A percentile compares a stretch with the other conserved stretches of the same genome.
These are phyloP conservation scores for Skeletonema potamos DNA, from an alignment of 108 stramenopile species.

Conservation along the genomic window DNA sequence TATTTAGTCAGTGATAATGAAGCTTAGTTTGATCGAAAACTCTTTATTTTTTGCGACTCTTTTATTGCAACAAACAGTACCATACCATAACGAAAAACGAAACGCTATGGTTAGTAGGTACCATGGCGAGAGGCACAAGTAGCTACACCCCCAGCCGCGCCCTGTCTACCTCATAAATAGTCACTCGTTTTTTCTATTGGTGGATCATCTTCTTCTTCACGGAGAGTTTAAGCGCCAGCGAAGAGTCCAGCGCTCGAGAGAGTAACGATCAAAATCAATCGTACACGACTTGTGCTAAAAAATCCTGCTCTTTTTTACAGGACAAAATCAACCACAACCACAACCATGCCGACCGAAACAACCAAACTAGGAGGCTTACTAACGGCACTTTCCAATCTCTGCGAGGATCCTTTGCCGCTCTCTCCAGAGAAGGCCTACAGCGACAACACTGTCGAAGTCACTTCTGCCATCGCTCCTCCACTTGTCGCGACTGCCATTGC, in stretches of 20 bases:
- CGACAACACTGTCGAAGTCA: not conserved
- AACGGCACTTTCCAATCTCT: not conserved
- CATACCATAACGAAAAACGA: too few species aligned
- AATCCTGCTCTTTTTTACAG: not conserved
- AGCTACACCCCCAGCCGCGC: too few species aligned
- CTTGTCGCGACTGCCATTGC: not conserved
- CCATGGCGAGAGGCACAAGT: too few species aligned
- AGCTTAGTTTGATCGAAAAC: too few species aligned
- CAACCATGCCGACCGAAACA: not conserved
- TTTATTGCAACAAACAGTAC: too few species aligned
- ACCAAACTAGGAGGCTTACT: not conserved
- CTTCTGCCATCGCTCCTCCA: not conserved
- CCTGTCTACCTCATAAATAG: too few species aligned
- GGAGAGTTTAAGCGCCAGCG: not conserved
- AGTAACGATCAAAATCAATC: not conserved
- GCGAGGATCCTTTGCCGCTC: not conserved
- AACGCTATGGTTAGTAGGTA: too few species aligned
- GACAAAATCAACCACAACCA: not conserved
- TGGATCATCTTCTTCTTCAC: too few species aligned
- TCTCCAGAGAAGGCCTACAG: not conserved
- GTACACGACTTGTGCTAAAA: not conserved
- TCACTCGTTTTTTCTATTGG: too few species aligned
- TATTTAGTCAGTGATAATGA: too few species aligned
- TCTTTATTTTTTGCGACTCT: too few species aligned
- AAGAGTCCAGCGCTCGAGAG: not conserved